phyloP scores from a whole-genome alignment of 805 yeast genomes.

The Grigorovia humatica region DNA sequence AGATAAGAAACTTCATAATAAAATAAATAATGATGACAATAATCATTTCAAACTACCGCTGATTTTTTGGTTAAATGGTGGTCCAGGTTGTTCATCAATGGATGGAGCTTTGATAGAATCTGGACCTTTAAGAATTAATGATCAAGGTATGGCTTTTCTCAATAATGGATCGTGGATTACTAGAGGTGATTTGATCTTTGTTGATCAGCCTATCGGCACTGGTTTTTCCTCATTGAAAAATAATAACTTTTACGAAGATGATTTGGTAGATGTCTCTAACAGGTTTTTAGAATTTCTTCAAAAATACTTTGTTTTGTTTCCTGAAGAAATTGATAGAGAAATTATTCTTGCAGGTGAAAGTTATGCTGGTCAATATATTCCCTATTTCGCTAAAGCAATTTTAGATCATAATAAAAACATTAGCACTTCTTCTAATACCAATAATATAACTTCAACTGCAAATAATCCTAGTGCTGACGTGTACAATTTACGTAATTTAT shows the following conservation, averaged over 20 bases:
- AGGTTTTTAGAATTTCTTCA: slow-evolving; percentile 59
- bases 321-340: slow-evolving; percentile 54
- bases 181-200: slow-evolving; percentile 65
- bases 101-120: slow-evolving; percentile 91
- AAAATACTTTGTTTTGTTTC: slow-evolving; percentile 59
- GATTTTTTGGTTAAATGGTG: slow-evolving; percentile 90
- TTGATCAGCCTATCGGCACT: slow-evolving; percentile 93
- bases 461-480: neutral
- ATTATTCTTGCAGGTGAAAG: slow-evolving; percentile 87
- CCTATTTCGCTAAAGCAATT: slow-evolving; percentile 66
- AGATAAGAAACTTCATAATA: slow-evolving; percentile 9
- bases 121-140: slow-evolving; percentile 71
- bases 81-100: slow-evolving; percentile 97
- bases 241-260: slow-evolving; percentile 36
- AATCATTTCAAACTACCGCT: slow-evolving; percentile 32
- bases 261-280: slow-evolving; percentile 45
- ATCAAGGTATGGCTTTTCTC: slow-evolving; percentile 35
- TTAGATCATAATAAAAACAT: slow-evolving; percentile 32
- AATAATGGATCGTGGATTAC: slow-evolving; percentile 81
- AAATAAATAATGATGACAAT: slow-evolving; percentile 2
- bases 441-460: neutral
- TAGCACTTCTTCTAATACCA: too few species aligned
- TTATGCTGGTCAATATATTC: slow-evolving; percentile 94
- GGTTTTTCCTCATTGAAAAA: slow-evolving; percentile 65
- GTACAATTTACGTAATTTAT: slow-evolving; percentile 46